Conservation (phyloP, 331 rosid genomes). For the Rosa hybrid region DNA sequence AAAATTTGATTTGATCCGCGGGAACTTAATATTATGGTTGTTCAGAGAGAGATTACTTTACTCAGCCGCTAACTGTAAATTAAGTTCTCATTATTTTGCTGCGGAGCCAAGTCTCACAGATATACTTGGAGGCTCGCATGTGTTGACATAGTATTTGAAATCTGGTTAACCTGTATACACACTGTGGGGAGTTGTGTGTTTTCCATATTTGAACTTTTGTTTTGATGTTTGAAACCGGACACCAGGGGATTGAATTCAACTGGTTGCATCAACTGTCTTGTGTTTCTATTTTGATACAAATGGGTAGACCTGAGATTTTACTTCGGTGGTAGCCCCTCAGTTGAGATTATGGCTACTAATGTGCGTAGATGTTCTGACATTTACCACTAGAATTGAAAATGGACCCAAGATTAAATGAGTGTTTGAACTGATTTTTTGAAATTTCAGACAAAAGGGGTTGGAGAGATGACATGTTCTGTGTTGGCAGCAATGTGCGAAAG, state of each 20-base stretch:
- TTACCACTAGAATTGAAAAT: neutral
- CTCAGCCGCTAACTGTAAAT: neutral
- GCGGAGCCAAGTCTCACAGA: neutral
- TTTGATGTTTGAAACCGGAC: neutral
- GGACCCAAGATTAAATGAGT: neutral
- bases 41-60: neutral
- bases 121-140: neutral
- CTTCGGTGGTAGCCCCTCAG: neutral
- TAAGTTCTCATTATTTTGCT: neutral
- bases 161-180: neutral
- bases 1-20: neutral
- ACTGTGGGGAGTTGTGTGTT: neutral
- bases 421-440: neutral
- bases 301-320: no score
- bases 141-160: neutral
- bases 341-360: neutral
- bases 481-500: neutral
- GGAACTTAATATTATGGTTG: neutral
- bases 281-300: neutral
- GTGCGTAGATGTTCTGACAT: neutral
- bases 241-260: neutral
- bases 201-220: no score
- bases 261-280: neutral
- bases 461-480: neutral
- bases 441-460: neutral